These are phyloP conservation scores for Hapsidospora chrysogenum DNA, from an alignment of 495 filamentous ascomycete species.

Conservation along the genomic window DNA sequence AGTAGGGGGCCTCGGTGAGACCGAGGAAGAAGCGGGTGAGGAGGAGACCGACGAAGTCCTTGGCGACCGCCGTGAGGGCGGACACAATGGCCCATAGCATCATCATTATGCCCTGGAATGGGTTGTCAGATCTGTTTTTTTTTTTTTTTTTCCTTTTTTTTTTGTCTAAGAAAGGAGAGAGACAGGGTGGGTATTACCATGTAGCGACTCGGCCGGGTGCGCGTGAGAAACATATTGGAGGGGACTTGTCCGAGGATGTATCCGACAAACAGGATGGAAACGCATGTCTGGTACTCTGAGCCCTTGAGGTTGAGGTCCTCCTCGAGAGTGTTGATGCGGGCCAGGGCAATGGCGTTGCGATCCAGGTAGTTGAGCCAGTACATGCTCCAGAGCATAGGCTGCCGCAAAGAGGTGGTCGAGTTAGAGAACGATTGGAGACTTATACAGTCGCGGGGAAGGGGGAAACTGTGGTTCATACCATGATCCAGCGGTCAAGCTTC, in stretches of 20 bases:
- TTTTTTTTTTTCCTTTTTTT: no score
- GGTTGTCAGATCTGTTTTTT: no score
- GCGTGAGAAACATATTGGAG: slow-evolving; percentile 35
- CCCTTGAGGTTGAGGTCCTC: slow-evolving; percentile 26
- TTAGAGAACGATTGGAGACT: no score
- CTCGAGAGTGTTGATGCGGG: slow-evolving; percentile 26
- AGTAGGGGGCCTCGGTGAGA: slow-evolving; percentile 40
- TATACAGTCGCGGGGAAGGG: no score
- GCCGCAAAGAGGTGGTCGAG: neutral
- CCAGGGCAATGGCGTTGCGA: slow-evolving; percentile 23
- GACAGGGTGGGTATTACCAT: slow-evolving; percentile 32
- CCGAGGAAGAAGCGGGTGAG: slow-evolving; percentile 47
- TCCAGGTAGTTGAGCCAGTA: slow-evolving; percentile 30
- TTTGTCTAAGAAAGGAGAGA: no score
- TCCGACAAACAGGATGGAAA: slow-evolving; percentile 39
- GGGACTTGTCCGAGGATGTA: slow-evolving; percentile 40
- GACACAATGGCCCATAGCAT: slow-evolving; percentile 45
- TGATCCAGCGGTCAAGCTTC: slow-evolving; percentile 31
- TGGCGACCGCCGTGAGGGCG: slow-evolving; percentile 33
- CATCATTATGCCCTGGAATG: no score
- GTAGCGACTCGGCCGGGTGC: slow-evolving; percentile 30
- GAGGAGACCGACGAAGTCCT: slow-evolving; percentile 37
- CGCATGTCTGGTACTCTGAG: slow-evolving; percentile 35
- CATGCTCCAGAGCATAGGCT: slow-evolving; percentile 8
- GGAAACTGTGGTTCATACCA: no score